Conservation (phyloP, 2,329 filamentous ascomycete genomes). For the Sphaceloma murrayae region DNA sequence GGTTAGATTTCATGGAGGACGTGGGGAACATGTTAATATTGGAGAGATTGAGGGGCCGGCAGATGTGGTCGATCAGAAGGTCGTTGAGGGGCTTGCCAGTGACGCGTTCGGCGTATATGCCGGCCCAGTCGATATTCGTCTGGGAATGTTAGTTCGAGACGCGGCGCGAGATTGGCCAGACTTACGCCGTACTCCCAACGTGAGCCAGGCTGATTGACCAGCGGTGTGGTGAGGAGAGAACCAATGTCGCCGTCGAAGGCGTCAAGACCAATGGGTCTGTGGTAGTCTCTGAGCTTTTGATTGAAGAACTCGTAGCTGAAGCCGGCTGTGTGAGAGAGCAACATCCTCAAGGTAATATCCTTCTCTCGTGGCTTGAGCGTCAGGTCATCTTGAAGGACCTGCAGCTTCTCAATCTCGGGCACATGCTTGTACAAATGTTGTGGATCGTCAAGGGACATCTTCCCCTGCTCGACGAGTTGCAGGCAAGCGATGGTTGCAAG, state of each 20-base stretch:
- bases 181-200: slow-evolving; percentile 48
- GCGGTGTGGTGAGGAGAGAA: slow-evolving; percentile 42
- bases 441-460: slow-evolving; percentile 35
- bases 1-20: slow-evolving; percentile 42
- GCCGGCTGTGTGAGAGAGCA: slow-evolving; percentile 43
- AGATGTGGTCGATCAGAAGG: slow-evolving; percentile 40
- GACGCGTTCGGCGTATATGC: slow-evolving; percentile 38
- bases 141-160: slow-evolving; percentile 25
- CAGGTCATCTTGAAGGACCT: slow-evolving; percentile 34
- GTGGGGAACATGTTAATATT: slow-evolving; percentile 50
- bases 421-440: slow-evolving; percentile 33
- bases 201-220: slow-evolving; percentile 55
- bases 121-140: slow-evolving; percentile 44
- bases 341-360: slow-evolving; percentile 43
- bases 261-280: slow-evolving; percentile 43
- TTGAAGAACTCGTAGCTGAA: slow-evolving; percentile 50
- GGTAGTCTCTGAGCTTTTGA: slow-evolving; percentile 33
- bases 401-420: slow-evolving; percentile 36
- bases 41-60: slow-evolving; percentile 38
- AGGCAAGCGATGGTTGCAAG: slow-evolving; percentile 37
- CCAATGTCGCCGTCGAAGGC: slow-evolving; percentile 48
- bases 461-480: slow-evolving; percentile 39
- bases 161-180: neutral
- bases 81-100: slow-evolving; percentile 36
- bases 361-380: slow-evolving; percentile 35